A percentile compares a stretch with the other conserved stretches of the same genome.
Evolutionary conservation across 257 asterid genomes (phyloP).

Genomic region (Petunia axillaris): DNA sequence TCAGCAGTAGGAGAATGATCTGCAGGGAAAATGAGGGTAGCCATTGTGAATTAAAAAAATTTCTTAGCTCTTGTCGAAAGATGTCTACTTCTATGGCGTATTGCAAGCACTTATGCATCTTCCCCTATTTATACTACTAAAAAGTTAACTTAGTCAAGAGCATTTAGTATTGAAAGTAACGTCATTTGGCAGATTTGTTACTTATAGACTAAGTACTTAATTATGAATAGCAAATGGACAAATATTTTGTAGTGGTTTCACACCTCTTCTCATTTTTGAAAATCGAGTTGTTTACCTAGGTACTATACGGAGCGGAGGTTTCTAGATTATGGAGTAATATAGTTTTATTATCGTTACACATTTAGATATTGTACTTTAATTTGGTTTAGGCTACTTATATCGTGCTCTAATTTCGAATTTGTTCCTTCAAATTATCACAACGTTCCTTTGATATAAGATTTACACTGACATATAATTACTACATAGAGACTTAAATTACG

Average conservation of each 20-base stretch:
- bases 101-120: background rate
- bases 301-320: no score
- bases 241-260: background rate
- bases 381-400: no score
- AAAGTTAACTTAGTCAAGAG: background rate
- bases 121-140: background rate
- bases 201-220: background rate
- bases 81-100: background rate
- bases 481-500: no score
- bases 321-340: no score
- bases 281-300: no score
- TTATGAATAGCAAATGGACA: slow-evolving; percentile 1
- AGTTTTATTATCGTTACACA: no score
- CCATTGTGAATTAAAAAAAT: slow-evolving; percentile 38
- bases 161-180: slow-evolving; percentile 40
- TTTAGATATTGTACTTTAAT: no score
- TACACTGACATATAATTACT: no score
- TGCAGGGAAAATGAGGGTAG: slow-evolving; percentile 66
- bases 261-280: background rate
- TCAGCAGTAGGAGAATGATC: slow-evolving; percentile 76
- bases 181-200: slow-evolving; percentile 17
- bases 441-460: no score
- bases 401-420: no score
- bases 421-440: no score
- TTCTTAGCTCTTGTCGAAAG: background rate